A percentile compares a stretch with the other conserved stretches of the same genome.
These are phyloP conservation scores for Phytophthora idaei DNA, from an alignment of 352 stramenopile genomes.

Conservation along the genomic window DNA sequence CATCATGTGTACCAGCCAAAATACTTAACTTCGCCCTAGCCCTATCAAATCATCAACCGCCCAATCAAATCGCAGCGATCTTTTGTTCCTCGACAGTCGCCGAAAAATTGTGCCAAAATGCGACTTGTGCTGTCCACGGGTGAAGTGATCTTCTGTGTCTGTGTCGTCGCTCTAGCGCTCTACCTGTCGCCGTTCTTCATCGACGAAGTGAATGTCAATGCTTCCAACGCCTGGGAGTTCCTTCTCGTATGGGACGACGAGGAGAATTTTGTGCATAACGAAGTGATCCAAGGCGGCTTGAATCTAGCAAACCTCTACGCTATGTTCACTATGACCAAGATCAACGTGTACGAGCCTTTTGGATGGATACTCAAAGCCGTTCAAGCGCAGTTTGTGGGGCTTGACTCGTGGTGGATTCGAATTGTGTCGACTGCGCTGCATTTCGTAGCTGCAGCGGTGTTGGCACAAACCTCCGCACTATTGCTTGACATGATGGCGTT, in stretches of 20 bases:
- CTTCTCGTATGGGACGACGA: slow-evolving; percentile 59
- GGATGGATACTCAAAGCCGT: slow-evolving; percentile 69
- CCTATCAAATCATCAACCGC: slow-evolving; percentile 25
- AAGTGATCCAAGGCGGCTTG: slow-evolving; percentile 47
- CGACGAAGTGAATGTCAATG: slow-evolving; percentile 6
- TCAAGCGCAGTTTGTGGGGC: slow-evolving; percentile 37
- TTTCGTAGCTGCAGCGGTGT: slow-evolving; percentile 29
- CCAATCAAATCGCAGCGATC: slow-evolving; percentile 26
- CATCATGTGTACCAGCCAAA: too few species aligned
- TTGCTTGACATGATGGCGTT: slow-evolving; percentile 33
- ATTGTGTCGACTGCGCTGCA: slow-evolving; percentile 53
- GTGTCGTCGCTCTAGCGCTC: slow-evolving; percentile 4
- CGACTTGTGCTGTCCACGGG: slow-evolving; percentile 24
- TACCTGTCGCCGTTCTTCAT: slow-evolving; percentile 28
- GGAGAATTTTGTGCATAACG: slow-evolving; percentile 65
- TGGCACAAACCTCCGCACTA: slow-evolving; percentile 34
- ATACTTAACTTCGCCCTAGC: slow-evolving; percentile 3
- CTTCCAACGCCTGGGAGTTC: slow-evolving; percentile 48
- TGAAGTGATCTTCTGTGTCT: slow-evolving; percentile 27
- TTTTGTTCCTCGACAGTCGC: slow-evolving; percentile 6
- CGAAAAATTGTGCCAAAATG: slow-evolving; percentile 18
- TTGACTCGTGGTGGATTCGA: slow-evolving; percentile 48
- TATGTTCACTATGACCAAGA: slow-evolving; percentile 59
- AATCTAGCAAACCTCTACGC: slow-evolving; percentile 32
- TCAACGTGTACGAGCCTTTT: slow-evolving; percentile 78